Evolutionary conservation across 148 eudicot species (phyloP).

Genomic region (Gaultheria prostrata): DNA sequence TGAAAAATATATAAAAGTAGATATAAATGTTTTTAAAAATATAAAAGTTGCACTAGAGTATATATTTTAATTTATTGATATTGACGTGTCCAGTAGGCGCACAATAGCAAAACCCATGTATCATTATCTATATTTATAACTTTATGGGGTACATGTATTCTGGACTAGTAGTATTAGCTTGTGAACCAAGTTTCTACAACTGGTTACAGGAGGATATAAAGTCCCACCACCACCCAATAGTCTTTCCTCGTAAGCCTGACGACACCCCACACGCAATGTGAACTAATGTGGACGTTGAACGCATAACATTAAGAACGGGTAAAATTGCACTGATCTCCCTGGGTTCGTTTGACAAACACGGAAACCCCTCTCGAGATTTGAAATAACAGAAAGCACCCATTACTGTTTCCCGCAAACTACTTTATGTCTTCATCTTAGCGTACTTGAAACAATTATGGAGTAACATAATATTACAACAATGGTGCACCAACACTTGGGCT

Average conservation of each 20-base stretch:
- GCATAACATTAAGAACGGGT: not conserved
- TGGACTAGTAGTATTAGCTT: not conserved
- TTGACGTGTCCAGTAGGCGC: no score
- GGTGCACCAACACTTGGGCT: no score
- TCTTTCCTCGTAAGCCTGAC: slow-evolving; percentile 16
- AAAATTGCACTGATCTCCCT: not conserved
- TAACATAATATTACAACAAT: not conserved
- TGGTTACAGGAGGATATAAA: not conserved
- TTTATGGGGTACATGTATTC: no score
- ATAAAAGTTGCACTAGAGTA: no score
- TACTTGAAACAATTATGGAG: not conserved
- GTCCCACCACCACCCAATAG: not conserved
- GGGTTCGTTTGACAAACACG: not conserved
- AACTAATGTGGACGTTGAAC: slow-evolving; percentile 11
- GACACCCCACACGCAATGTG: slow-evolving; percentile 8
- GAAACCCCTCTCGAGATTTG: not conserved
- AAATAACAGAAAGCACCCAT: not conserved
- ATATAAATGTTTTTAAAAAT: no score
- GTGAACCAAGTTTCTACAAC: slow-evolving; percentile 4
- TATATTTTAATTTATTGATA: no score
- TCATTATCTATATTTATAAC: no score
- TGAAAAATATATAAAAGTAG: no score
- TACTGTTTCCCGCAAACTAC: not conserved
- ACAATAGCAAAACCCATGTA: no score
- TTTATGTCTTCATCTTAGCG: not conserved